Evolutionary conservation across 176 grass and related monocot genomes (phyloP), one percentile per base, ranked within the genome.

Genomic region (Musa acuminata): DNA sequence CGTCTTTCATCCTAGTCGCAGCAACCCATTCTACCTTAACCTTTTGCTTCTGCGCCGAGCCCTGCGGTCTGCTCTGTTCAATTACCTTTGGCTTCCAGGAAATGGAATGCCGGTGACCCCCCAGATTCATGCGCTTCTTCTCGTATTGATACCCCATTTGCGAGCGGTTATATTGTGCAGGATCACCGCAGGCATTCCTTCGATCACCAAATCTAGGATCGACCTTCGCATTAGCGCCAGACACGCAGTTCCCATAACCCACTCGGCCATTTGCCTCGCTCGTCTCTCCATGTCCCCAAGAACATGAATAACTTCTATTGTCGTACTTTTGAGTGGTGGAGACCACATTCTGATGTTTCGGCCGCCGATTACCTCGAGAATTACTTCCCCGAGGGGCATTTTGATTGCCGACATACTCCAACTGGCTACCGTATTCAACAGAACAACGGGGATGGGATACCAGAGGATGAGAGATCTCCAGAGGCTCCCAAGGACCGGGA

Each of bases 11-110:
- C 35, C 35, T 85, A 84, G 67, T 58, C 20, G 82, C 79, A 77
- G 79, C 62, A 22, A 87, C 80, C 89, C 85, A 83, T 52, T 84
- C 64, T 63, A 51, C 79, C 24, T 68, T 85, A 35, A 52, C 69
- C 80, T 71, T 65, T 57, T 8, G 69, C 17, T 51, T 52, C 22
- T 49, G 14, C 5, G 58, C 12, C 26, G 14, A 10, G 50, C 3
- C 57, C 3, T 7, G 51, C 54, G 71, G 52, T 27, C 50, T 23
- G 50, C 14, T 29, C 51, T 62, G 27, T 17, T 49, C 35, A 6
- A 21, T 35, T 19, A 13, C 26, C 19, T 43, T 13, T 9, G 8
- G 13, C 26, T 50, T 27, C 23, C 55, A 29, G 51, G 26, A 5
- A 27, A 10, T 19, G 14, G 76, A 49, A 48, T 63, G 81, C 0